Conservation (phyloP, 2,329 filamentous ascomycete species). For the Cyphellophora europaea region DNA sequence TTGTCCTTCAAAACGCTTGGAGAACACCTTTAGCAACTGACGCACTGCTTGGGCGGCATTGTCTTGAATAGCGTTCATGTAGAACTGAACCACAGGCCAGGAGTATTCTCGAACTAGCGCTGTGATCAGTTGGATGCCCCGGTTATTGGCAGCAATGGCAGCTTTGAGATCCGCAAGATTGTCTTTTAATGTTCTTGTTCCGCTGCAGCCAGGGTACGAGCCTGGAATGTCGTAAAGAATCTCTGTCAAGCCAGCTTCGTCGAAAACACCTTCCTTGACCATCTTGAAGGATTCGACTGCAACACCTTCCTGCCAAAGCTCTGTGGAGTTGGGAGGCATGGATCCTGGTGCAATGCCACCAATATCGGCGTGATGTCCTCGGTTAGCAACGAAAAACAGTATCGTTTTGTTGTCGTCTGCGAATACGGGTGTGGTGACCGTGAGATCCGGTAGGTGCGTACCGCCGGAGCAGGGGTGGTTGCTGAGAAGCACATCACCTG, state of each 20-base stretch:
- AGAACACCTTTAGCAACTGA: conserved; percentile 20
- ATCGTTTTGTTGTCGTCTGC: conserved; percentile 55
- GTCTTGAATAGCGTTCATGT: conserved; percentile 30
- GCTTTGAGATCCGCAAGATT: conserved; percentile 39
- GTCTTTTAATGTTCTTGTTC: conserved; percentile 24
- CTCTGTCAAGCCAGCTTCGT: conserved; percentile 24
- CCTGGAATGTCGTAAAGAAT: conserved; percentile 20
- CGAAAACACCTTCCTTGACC: conserved; percentile 25
- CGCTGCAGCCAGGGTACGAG: conserved; percentile 8
- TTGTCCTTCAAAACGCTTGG: conserved; percentile 9
- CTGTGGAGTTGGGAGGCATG: conserved; percentile 35
- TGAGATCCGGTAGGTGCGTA: conserved; percentile 71
- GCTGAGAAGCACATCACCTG: conserved; percentile 67
- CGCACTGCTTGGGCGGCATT: conserved; percentile 27
- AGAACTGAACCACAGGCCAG: conserved; percentile 26
- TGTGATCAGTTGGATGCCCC: conserved; percentile 28
- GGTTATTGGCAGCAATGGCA: conserved; percentile 34
- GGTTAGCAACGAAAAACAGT: conserved; percentile 68
- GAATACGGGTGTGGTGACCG: conserved; percentile 67
- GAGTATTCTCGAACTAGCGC: conserved; percentile 27
- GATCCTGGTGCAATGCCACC: conserved; percentile 22
- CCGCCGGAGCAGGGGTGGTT: conserved; percentile 77
- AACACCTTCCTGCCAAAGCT: conserved; percentile 39
- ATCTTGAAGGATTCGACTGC: conserved; percentile 32
- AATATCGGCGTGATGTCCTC: conserved; percentile 65